Evolutionary conservation across 2,329 filamentous ascomycete genomes (phyloP).

Genomic region (Stachybotrys chartarum): DNA sequence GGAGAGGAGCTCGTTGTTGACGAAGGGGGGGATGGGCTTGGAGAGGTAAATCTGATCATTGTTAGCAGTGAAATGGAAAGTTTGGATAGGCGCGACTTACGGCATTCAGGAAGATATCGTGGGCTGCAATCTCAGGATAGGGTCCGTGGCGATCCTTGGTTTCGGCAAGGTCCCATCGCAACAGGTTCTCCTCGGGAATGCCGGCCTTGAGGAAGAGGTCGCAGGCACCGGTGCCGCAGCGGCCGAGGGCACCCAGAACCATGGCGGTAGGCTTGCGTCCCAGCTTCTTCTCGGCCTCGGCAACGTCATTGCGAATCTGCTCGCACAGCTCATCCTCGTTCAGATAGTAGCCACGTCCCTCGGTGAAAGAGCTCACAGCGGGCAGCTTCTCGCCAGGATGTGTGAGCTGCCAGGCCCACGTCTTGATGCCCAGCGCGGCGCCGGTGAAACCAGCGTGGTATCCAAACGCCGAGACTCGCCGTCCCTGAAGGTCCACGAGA

Average conservation of each 20-base stretch:
- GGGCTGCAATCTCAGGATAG: conserved; percentile 70
- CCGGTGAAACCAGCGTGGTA: conserved; percentile 73
- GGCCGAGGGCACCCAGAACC: conserved; percentile 76
- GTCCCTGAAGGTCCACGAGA: conserved; percentile 63
- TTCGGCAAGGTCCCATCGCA: conserved; percentile 66
- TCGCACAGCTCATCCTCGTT: conserved; percentile 56
- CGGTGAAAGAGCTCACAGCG: conserved; percentile 21
- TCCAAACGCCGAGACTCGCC: conserved; percentile 65
- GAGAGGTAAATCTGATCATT: conserved; percentile 62
- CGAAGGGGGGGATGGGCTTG: conserved; percentile 69
- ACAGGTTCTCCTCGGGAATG: conserved; percentile 37
- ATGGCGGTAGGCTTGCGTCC: conserved; percentile 66
- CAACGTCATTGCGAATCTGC: conserved; percentile 30
- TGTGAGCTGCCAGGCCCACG: conserved; percentile 76
- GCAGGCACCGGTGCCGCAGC: conserved; percentile 79
- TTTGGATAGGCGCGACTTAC: conserved; percentile 8
- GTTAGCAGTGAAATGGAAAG: conserved; percentile 1
- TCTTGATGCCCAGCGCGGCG: conserved; percentile 66
- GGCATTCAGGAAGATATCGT: conserved; percentile 70
- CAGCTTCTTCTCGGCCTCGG: conserved; percentile 66
- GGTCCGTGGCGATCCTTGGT: conserved; percentile 61
- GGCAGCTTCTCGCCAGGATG: conserved; percentile 63
- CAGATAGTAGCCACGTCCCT: conserved; percentile 56
- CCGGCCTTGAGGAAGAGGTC: conserved; percentile 72
- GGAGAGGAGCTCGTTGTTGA: conserved; percentile 61